A percentile compares a stretch with the other conserved stretches of the same genome.
Evolutionary conservation across 495 filamentous ascomycete genomes (phyloP).

Genomic region (Lasiosphaeriaceae sp.): DNA sequence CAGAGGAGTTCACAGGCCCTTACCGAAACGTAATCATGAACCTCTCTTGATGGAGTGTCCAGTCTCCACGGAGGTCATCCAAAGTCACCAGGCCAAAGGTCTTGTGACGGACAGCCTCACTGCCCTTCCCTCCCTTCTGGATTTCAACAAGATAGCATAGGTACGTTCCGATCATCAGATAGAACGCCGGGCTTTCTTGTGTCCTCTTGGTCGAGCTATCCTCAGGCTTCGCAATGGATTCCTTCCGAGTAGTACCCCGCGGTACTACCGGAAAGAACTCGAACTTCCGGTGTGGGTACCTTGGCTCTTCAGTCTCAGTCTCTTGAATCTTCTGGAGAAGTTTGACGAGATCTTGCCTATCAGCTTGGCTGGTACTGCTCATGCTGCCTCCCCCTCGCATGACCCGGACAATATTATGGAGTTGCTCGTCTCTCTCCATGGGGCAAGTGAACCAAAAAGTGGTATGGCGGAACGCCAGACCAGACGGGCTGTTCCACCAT

Average conservation of each 20-base stretch:
- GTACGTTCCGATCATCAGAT: slow-evolving; percentile 80
- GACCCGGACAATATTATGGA: slow-evolving; percentile 61
- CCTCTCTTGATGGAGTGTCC: slow-evolving; percentile 65
- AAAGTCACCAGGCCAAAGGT: slow-evolving; percentile 74
- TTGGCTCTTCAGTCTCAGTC: slow-evolving; percentile 55
- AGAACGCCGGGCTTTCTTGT: slow-evolving; percentile 77
- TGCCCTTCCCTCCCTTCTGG: slow-evolving; percentile 42
- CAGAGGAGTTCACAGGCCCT: slow-evolving; percentile 12
- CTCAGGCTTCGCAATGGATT: slow-evolving; percentile 43
- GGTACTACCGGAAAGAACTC: slow-evolving; percentile 83
- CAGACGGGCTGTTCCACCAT: slow-evolving; percentile 66
- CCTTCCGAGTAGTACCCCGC: slow-evolving; percentile 52
- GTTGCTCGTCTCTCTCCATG: slow-evolving; percentile 71
- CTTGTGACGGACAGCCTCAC: slow-evolving; percentile 40
- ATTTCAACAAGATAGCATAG: slow-evolving; percentile 74
- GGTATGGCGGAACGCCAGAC: slow-evolving; percentile 40
- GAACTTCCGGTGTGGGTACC: slow-evolving; percentile 66
- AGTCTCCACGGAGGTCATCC: slow-evolving; percentile 37
- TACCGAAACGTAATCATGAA: slow-evolving; percentile 83
- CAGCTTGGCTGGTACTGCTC: slow-evolving; percentile 29
- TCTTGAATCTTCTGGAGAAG: slow-evolving; percentile 66
- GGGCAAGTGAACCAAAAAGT: slow-evolving; percentile 70
- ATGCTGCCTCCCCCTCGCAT: slow-evolving; percentile 38
- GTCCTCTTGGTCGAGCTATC: slow-evolving; percentile 50
- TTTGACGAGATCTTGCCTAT: slow-evolving; percentile 54